A percentile compares a stretch with the other conserved stretches of the same genome.
Evolutionary conservation across 306 rosid genomes (phyloP).

Genomic region (Hippophae rhamnoides): DNA sequence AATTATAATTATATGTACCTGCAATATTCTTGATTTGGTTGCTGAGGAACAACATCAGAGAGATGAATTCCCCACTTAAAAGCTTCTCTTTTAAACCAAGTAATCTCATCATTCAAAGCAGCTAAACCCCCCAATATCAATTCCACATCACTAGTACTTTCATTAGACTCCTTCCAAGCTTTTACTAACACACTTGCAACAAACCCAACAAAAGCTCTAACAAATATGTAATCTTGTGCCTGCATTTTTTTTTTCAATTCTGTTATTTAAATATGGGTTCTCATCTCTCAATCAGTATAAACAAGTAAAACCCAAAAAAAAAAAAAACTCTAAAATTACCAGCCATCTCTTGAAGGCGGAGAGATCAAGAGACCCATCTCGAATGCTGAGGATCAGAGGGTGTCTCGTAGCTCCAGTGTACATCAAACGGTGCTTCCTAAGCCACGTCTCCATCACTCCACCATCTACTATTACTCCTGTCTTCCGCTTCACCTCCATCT

Average conservation of each 20-base stretch:
- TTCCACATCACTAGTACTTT: constrained; percentile 39
- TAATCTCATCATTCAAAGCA: constrained; percentile 52
- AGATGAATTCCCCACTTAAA: constrained; percentile 43
- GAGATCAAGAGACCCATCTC: constrained; percentile 48
- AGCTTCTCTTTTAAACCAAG: constrained; percentile 71
- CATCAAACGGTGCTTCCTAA: constrained; percentile 50
- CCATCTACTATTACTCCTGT: background rate
- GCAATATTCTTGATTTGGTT: constrained; percentile 38
- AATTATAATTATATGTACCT: constrained; percentile 18
- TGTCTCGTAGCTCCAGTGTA: constrained; percentile 58
- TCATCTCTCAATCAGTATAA: background rate
- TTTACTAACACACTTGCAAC: constrained; percentile 49
- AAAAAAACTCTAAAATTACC: constrained; percentile 20
- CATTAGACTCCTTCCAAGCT: constrained; percentile 59
- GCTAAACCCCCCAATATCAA: constrained; percentile 49
- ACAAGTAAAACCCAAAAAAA: background rate
- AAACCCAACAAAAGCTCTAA: constrained; percentile 58
- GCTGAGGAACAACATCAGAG: constrained; percentile 41
- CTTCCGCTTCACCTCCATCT: constrained; percentile 26
- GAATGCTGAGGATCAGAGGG: constrained; percentile 58
- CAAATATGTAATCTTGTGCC: constrained; percentile 78
- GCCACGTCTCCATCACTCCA: constrained; percentile 43
- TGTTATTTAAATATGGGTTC: background rate
- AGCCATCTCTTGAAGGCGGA: constrained; percentile 72
- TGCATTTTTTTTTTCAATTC: constrained; percentile 14